Evolutionary conservation across 805 yeast genomes (phyloP).

Genomic region (Suhomyces faveliae): DNA sequence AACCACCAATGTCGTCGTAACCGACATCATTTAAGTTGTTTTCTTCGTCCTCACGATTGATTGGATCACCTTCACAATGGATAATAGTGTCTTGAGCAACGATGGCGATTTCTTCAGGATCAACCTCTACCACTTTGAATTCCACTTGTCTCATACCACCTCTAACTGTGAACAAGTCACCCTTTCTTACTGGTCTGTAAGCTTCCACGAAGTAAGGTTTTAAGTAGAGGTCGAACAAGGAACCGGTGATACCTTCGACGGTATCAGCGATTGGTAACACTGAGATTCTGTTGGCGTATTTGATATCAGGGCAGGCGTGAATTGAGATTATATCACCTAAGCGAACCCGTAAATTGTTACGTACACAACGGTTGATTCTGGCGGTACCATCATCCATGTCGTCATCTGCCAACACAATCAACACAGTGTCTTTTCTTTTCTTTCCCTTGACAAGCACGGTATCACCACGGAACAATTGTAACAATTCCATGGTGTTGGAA

Average conservation of each 20-base stretch:
- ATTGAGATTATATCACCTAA: conserved; percentile 89
- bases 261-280: conserved; percentile 97
- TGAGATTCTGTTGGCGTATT: conserved; percentile 91
- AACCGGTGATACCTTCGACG: conserved; percentile 96
- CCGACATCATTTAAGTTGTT: conserved; percentile 96
- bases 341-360: conserved; percentile 91
- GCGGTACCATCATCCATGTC: conserved; percentile 95
- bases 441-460: conserved; percentile 97
- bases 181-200: conserved; percentile 96
- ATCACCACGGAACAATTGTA: conserved; percentile 96
- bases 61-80: conserved; percentile 99
- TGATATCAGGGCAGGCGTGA: conserved; percentile 97
- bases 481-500: conserved; percentile 89
- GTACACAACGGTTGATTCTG: conserved; percentile 90
- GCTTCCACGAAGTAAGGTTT: conserved; percentile 99
- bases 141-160: conserved; percentile 99
- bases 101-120: conserved; percentile 95
- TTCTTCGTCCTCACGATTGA: conserved; percentile 97
- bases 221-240: conserved; percentile 90
- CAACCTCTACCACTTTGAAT: conserved; percentile 97
- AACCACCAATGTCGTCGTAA: conserved; percentile 98
- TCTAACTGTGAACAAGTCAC: conserved; percentile 92
- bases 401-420: conserved; percentile 93
- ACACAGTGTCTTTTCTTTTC: conserved; percentile 95
- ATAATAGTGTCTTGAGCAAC: conserved; percentile 98